Conservation (phyloP, 768 basidiomycete genomes). For the Collybiopsis confluens region DNA sequence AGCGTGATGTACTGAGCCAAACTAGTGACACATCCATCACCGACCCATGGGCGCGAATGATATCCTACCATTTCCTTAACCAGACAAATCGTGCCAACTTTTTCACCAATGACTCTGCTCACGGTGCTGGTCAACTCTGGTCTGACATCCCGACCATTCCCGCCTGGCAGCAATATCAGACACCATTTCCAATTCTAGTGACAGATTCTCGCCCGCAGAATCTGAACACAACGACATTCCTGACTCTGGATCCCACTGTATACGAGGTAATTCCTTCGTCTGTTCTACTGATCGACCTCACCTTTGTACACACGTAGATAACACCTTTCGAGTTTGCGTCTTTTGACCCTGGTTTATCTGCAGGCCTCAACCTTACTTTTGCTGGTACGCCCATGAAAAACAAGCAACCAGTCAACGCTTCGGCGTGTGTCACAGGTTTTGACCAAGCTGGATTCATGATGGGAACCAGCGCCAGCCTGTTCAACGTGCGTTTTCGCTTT, state of each 20-base stretch:
- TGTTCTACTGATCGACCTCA: slow-evolving; percentile 11
- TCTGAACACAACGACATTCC: slow-evolving; percentile 36
- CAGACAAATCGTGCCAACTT: slow-evolving; percentile 57
- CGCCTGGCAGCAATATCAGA: slow-evolving; percentile 42
- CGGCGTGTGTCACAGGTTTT: slow-evolving; percentile 68
- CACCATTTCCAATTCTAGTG: slow-evolving; percentile 68
- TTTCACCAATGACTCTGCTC: slow-evolving; percentile 52
- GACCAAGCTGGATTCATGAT: slow-evolving; percentile 74
- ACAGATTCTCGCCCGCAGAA: slow-evolving; percentile 50
- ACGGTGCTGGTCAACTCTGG: slow-evolving; percentile 70
- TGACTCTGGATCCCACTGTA: slow-evolving; percentile 42
- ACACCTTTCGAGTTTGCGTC: slow-evolving; percentile 66
- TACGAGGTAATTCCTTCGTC: slow-evolving; percentile 61
- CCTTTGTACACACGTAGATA: slow-evolving; percentile 32
- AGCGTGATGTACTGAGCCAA: neutral
- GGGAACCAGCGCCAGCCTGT: slow-evolving; percentile 69
- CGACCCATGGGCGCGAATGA: slow-evolving; percentile 62
- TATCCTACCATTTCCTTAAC: slow-evolving; percentile 73
- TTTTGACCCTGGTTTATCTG: slow-evolving; percentile 68
- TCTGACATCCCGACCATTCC: slow-evolving; percentile 51
- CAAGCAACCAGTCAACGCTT: slow-evolving; percentile 48
- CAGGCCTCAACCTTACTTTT: slow-evolving; percentile 60
- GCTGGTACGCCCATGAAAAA: slow-evolving; percentile 65
- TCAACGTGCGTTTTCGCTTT: slow-evolving; percentile 42
- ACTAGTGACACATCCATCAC: slow-evolving; percentile 59